Evolutionary conservation across 2,329 filamentous ascomycete genomes (phyloP).

Genomic region (Fusarium gaditjirri): DNA sequence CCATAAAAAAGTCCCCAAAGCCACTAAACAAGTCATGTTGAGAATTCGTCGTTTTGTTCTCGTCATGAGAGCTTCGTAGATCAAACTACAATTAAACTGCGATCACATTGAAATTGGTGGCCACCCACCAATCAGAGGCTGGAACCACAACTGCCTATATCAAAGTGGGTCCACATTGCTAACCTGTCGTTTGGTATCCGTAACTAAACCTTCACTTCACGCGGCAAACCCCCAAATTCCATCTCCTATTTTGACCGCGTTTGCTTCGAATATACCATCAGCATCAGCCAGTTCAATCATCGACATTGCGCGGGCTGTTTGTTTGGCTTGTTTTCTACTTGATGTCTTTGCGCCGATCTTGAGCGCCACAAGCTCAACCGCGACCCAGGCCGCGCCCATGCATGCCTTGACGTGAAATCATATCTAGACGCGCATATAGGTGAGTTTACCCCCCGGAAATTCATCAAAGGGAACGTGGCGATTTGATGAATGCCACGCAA

Average conservation of each 20-base stretch:
- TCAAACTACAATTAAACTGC: neutral
- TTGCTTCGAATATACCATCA: conserved; percentile 23
- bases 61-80: neutral
- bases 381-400: conserved; percentile 41
- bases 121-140: conserved; percentile 24
- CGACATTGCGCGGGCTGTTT: conserved; percentile 10
- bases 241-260: conserved; percentile 27
- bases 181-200: neutral
- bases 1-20: neutral
- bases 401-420: conserved; percentile 41
- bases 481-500: neutral
- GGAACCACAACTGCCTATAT: neutral
- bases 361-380: conserved; percentile 39
- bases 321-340: conserved; percentile 4
- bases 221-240: conserved; percentile 33
- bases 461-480: neutral
- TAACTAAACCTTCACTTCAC: conserved; percentile 35
- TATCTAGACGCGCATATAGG: conserved; percentile 37
- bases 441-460: conserved; percentile 28
- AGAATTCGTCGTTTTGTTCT: conserved; percentile 12
- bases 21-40: conserved; percentile 1
- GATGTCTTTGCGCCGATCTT: conserved; percentile 32
- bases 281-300: neutral
- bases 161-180: conserved; percentile 7
- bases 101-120: conserved; percentile 5